A percentile compares a stretch with the other conserved stretches of the same genome.
Conservation (phyloP, 2,329 filamentous ascomycete species). For the Phoma sp. region DNA sequence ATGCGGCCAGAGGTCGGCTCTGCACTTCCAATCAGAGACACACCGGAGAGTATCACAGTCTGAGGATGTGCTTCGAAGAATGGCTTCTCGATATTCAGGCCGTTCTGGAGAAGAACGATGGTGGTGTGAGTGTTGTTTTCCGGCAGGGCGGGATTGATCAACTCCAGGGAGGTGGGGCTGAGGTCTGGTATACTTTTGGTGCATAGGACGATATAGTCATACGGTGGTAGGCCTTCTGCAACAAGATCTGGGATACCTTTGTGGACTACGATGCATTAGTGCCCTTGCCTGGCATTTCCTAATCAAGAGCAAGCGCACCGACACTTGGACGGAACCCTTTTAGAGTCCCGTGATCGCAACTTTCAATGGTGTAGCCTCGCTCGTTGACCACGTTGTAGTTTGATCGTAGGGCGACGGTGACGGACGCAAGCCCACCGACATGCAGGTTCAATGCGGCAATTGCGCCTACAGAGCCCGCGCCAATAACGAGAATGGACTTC, state of each 20-base stretch:
- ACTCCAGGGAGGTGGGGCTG: constrained; percentile 54
- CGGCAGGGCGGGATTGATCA: constrained; percentile 60
- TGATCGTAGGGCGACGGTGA: constrained; percentile 63
- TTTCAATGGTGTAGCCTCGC: constrained; percentile 61
- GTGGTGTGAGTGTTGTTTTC: constrained; percentile 54
- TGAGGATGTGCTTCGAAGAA: constrained; percentile 57
- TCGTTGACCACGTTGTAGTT: constrained; percentile 58
- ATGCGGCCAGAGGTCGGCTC: constrained; percentile 57
- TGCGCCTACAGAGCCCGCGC: constrained; percentile 62
- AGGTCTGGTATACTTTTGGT: constrained; percentile 66
- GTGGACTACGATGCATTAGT: constrained; percentile 47
- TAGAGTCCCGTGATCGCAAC: constrained; percentile 61
- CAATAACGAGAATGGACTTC: constrained; percentile 58
- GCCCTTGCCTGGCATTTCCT: not conserved
- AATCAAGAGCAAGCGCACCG: constrained; percentile 37
- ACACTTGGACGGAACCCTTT: constrained; percentile 56
- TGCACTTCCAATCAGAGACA: constrained; percentile 60
- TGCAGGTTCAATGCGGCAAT: constrained; percentile 63
- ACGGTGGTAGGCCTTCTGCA: constrained; percentile 46
- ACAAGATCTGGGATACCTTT: constrained; percentile 56
- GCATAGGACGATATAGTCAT: constrained; percentile 62
- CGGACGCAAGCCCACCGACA: constrained; percentile 55
- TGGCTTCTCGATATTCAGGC: constrained; percentile 67
- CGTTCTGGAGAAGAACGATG: constrained; percentile 67
- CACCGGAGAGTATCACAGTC: constrained; percentile 60